Conservation (phyloP, 164 flowering plant genomes). For the Magnolia changhungtana region DNA sequence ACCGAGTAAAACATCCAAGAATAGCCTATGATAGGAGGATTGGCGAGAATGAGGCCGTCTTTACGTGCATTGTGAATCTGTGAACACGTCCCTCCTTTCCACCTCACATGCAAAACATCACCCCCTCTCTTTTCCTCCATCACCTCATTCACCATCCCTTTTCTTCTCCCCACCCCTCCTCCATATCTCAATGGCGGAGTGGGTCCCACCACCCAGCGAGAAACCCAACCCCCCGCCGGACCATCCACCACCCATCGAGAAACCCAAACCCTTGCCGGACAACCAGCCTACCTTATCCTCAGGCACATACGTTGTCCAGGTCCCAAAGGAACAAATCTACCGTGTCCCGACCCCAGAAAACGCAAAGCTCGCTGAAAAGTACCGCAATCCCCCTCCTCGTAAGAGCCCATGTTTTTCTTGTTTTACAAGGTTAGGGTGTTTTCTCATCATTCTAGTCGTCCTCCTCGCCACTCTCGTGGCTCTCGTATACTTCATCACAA, state of each 20-base stretch:
- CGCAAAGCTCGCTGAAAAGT: conserved; percentile 38
- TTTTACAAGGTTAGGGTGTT: conserved; percentile 10
- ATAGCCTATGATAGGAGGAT: background rate
- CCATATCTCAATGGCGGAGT: conserved; percentile 61
- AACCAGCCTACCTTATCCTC: background rate
- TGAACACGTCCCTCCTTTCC: conserved; percentile 14
- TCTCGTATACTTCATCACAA: conserved; percentile 11
- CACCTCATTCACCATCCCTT: conserved; percentile 14
- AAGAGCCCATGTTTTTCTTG: conserved; percentile 8
- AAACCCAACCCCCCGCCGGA: background rate
- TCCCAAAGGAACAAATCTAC: conserved; percentile 69
- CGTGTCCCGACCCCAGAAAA: conserved; percentile 71
- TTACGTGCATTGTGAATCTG: background rate
- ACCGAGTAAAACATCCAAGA: background rate
- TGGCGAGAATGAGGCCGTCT: background rate
- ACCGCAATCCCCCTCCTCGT: conserved; percentile 9
- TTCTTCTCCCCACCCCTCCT: conserved; percentile 35
- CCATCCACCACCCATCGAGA: background rate
- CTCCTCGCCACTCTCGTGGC: conserved; percentile 17
- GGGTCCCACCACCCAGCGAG: conserved; percentile 29
- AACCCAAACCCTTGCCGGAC: background rate
- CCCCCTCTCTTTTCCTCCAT: background rate
- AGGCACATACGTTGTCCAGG: conserved; percentile 55
- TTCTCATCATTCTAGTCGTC: conserved; percentile 16
- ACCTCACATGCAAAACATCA: conserved; percentile 4